Evolutionary conservation across 2,329 filamentous ascomycete genomes (phyloP).

Genomic region (Thielaviopsis ethacetica): DNA sequence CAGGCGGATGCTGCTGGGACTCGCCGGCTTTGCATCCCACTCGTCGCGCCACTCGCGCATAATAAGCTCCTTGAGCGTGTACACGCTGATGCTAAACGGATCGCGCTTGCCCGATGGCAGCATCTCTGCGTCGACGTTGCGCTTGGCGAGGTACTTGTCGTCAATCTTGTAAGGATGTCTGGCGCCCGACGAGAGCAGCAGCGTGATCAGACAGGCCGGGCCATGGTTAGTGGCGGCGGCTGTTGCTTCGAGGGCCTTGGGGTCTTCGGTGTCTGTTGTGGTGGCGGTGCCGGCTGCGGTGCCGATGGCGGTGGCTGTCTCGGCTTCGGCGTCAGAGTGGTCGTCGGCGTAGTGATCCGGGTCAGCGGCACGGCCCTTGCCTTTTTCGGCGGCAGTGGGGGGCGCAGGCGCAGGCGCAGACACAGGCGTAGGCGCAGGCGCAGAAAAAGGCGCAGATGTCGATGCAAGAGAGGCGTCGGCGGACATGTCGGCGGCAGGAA

Average conservation of each 20-base stretch:
- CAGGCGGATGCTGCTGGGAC: conserved; percentile 74
- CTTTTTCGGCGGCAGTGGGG: background rate
- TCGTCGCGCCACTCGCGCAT: conserved; percentile 83
- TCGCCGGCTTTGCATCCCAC: conserved; percentile 76
- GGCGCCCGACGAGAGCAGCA: conserved; percentile 66
- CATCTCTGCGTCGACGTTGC: conserved; percentile 56
- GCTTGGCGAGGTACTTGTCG: conserved; percentile 66
- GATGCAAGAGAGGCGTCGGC: no score
- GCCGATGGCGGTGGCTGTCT: no score
- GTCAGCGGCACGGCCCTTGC: conserved; percentile 13
- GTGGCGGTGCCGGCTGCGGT: background rate
- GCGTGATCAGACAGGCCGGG: conserved; percentile 54
- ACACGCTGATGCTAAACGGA: conserved; percentile 80
- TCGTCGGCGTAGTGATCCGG: background rate
- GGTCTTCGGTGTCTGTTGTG: background rate
- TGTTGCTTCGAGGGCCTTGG: conserved; percentile 19
- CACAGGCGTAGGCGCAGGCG: conserved; percentile 11
- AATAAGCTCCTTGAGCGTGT: conserved; percentile 87
- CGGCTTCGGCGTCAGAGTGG: background rate
- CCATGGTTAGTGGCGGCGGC: conserved; percentile 20
- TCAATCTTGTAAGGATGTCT: conserved; percentile 84
- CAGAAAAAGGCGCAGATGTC: no score
- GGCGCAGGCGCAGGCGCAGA: conserved; percentile 12
- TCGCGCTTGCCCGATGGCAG: conserved; percentile 46
- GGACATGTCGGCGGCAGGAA: background rate